phyloP scores from a whole-genome alignment of 306 rosid genomes.

The Quercus variabilis region DNA sequence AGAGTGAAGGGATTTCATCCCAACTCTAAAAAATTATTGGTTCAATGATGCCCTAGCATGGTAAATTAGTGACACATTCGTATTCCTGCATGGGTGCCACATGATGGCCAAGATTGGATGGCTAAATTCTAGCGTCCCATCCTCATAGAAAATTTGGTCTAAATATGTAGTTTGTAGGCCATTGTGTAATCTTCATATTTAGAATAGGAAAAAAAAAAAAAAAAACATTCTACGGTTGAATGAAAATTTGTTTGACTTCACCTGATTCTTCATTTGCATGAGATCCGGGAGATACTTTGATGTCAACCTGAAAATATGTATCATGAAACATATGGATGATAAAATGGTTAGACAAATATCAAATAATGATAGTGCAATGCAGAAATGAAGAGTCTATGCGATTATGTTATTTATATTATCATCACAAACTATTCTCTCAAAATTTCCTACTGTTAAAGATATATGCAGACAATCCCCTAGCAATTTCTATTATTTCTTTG shows the following conservation, averaged over 20 bases:
- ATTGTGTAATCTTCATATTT: background rate
- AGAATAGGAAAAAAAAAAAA: background rate
- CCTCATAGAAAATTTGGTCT: background rate
- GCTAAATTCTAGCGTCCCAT: background rate
- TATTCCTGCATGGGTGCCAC: no score
- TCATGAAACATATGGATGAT: conserved; percentile 12
- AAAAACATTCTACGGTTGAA: background rate
- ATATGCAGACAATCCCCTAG: no score
- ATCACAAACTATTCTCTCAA: background rate
- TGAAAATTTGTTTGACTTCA: conserved; percentile 21
- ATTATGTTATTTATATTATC: background rate
- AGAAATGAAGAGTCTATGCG: conserved; percentile 8
- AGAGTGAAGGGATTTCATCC: background rate
- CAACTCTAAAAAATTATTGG: no score
- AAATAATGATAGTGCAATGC: conserved; percentile 1
- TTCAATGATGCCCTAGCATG: no score
- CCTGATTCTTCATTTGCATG: conserved; percentile 94
- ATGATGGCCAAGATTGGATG: background rate
- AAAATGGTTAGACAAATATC: background rate
- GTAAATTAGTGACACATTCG: no score
- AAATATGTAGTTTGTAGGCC: background rate
- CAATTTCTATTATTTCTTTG: no score
- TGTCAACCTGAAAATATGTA: conserved; percentile 71
- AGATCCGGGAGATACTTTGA: conserved; percentile 93
- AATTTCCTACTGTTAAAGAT: background rate